phyloP scores from a whole-genome alignment of 257 asterid genomes.

The Mitragyna speciosa region DNA sequence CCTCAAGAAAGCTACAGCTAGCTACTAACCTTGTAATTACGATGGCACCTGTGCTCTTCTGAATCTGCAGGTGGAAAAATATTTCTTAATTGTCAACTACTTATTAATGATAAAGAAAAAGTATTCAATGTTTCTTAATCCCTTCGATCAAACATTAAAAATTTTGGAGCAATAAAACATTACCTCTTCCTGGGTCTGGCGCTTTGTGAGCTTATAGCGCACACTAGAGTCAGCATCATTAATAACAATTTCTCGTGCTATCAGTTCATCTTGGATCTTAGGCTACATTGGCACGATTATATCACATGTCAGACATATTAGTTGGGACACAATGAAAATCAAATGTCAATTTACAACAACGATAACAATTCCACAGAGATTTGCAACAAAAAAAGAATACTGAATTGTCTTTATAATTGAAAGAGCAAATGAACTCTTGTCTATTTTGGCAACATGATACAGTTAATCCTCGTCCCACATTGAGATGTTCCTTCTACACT shows the following conservation, averaged over 20 bases:
- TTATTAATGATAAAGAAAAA: not conserved
- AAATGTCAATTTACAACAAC: not conserved
- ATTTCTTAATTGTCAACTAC: not conserved
- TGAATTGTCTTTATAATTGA: not conserved
- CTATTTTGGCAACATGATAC: not conserved
- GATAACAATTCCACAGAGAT: not conserved
- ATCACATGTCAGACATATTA: not conserved
- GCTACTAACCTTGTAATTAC: constrained; percentile 82
- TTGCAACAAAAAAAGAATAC: not conserved
- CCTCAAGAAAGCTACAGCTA: constrained; percentile 11
- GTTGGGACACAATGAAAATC: not conserved
- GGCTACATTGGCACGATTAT: constrained; percentile 39
- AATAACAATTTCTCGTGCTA: constrained; percentile 92
- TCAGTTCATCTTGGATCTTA: constrained; percentile 87
- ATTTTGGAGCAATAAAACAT: not conserved
- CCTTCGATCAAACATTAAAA: not conserved
- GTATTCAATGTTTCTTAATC: not conserved
- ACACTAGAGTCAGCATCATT: constrained; percentile 87
- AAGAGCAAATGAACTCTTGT: not conserved
- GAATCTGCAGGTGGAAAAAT: constrained; percentile 55
- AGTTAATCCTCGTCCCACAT: not conserved
- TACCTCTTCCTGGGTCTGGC: constrained; percentile 99
- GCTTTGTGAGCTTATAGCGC: constrained; percentile 93
- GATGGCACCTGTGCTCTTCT: constrained; percentile 82
- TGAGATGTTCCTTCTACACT: not conserved